Evolutionary conservation across 306 rosid species (phyloP).

Genomic region (Fragaria ananassa): DNA sequence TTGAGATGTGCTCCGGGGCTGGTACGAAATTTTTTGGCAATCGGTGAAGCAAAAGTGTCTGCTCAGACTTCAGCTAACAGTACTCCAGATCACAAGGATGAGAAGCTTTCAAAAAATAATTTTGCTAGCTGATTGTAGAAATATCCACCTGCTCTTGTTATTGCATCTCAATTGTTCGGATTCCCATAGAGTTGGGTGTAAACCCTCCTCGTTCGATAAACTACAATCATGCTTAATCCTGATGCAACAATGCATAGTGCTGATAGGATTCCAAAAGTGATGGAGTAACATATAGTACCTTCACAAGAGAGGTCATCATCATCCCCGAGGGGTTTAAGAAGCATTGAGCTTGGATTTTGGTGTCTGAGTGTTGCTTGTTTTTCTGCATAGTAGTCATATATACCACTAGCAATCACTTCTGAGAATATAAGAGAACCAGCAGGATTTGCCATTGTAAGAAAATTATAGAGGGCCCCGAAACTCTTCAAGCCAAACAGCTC

Average conservation of each 20-base stretch:
- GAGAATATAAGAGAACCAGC: slow-evolving; percentile 65
- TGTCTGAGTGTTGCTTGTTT: slow-evolving; percentile 34
- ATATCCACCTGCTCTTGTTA: background rate
- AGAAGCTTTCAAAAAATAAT: background rate
- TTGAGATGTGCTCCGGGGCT: background rate
- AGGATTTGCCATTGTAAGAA: slow-evolving; percentile 60
- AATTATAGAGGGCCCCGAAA: slow-evolving; percentile 67
- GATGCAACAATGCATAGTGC: slow-evolving; percentile 53
- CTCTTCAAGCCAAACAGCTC: slow-evolving; percentile 77
- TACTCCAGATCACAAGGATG: background rate
- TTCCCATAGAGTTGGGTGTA: slow-evolving; percentile 54
- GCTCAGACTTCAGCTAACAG: background rate
- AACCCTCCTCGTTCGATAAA: slow-evolving; percentile 52
- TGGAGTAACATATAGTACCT: slow-evolving; percentile 61
- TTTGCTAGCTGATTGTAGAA: slow-evolving; percentile 6
- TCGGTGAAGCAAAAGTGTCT: background rate
- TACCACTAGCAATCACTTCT: slow-evolving; percentile 53
- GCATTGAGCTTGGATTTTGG: slow-evolving; percentile 1
- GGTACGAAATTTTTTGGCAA: background rate
- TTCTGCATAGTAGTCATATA: slow-evolving; percentile 66
- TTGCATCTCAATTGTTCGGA: slow-evolving; percentile 26
- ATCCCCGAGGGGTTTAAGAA: slow-evolving; percentile 14
- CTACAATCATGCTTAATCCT: slow-evolving; percentile 43
- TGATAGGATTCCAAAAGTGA: slow-evolving; percentile 59
- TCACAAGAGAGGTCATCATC: slow-evolving; percentile 45